phyloP scores from a whole-genome alignment of 2,329 filamentous ascomycete genomes.

The Triangularia setosa region DNA sequence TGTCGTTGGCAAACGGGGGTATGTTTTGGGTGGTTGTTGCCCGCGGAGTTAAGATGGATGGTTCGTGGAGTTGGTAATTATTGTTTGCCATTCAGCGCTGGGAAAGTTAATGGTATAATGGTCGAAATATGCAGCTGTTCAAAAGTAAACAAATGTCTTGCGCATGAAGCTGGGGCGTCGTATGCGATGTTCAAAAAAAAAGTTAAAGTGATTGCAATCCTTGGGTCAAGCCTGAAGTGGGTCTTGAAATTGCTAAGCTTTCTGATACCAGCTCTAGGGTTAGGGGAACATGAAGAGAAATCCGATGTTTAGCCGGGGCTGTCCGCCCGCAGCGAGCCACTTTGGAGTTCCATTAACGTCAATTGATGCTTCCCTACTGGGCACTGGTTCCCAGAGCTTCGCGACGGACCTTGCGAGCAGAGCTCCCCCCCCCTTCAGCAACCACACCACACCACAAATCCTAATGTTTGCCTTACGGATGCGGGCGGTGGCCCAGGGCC shows the following conservation, averaged over 20 bases:
- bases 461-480: slow-evolving; percentile 36
- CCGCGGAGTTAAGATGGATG: not conserved
- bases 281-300: not conserved
- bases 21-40: not conserved
- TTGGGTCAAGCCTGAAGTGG: not conserved
- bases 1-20: not conserved
- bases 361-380: slow-evolving; percentile 14
- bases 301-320: slow-evolving; percentile 16
- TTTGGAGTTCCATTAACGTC: slow-evolving; percentile 13
- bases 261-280: not conserved
- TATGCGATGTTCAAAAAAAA: not conserved
- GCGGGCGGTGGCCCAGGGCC: slow-evolving; percentile 37
- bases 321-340: slow-evolving; percentile 8
- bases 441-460: slow-evolving; percentile 37
- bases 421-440: not conserved
- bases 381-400: slow-evolving; percentile 1
- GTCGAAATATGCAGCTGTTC: not conserved
- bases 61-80: not conserved
- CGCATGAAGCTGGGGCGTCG: not conserved
- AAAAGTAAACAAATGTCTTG: not conserved
- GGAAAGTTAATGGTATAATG: no score
- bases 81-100: not conserved
- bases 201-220: not conserved
- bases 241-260: not conserved
- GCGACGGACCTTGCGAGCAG: slow-evolving; percentile 9